A percentile compares a stretch with the other conserved stretches of the same genome.
phyloP scores from a whole-genome alignment of 2,329 filamentous ascomycete genomes.

The Colletotrichum tofieldiae region DNA sequence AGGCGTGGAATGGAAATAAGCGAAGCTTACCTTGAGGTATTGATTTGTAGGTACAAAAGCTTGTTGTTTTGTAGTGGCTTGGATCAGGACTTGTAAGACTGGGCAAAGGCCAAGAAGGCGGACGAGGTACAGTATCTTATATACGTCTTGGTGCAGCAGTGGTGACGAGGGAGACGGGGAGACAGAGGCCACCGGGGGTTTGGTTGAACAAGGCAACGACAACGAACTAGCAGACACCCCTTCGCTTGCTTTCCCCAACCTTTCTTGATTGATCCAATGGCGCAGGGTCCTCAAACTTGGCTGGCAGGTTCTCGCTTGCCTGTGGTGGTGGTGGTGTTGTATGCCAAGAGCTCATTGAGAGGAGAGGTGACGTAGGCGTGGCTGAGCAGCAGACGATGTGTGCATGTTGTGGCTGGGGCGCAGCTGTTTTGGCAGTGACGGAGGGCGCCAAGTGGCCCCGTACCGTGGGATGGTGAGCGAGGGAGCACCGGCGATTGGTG shows the following conservation, averaged over 20 bases:
- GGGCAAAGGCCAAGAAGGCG: slow-evolving; percentile 13
- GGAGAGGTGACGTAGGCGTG: slow-evolving; percentile 25
- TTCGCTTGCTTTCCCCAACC: slow-evolving; percentile 15
- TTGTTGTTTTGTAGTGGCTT: slow-evolving; percentile 4
- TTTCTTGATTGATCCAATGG: slow-evolving; percentile 12
- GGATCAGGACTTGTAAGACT: slow-evolving; percentile 5
- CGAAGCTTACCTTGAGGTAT: not conserved
- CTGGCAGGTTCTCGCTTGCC: slow-evolving; percentile 11
- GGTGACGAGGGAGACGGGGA: slow-evolving; percentile 20
- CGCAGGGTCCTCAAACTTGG: slow-evolving; percentile 13
- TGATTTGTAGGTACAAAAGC: slow-evolving; percentile 4
- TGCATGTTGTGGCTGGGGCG: slow-evolving; percentile 12
- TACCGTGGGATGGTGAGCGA: not conserved
- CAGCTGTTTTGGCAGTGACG: not conserved
- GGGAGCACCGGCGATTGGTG: not conserved
- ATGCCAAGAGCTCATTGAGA: slow-evolving; percentile 23
- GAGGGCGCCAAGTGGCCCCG: not conserved
- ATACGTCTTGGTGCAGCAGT: slow-evolving; percentile 24
- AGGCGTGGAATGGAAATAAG: too few species aligned
- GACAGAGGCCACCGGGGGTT: not conserved
- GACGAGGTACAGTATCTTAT: slow-evolving; percentile 10
- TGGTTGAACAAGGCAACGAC: not conserved
- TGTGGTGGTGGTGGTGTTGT: slow-evolving; percentile 10
- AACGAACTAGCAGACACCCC: slow-evolving; percentile 1
- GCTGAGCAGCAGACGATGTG: slow-evolving; percentile 8